A percentile compares a stretch with the other conserved stretches of the same genome.
These are phyloP conservation scores for Cladosporium sp. DNA, from an alignment of 2,329 filamentous ascomycete species.

Conservation along the genomic window DNA sequence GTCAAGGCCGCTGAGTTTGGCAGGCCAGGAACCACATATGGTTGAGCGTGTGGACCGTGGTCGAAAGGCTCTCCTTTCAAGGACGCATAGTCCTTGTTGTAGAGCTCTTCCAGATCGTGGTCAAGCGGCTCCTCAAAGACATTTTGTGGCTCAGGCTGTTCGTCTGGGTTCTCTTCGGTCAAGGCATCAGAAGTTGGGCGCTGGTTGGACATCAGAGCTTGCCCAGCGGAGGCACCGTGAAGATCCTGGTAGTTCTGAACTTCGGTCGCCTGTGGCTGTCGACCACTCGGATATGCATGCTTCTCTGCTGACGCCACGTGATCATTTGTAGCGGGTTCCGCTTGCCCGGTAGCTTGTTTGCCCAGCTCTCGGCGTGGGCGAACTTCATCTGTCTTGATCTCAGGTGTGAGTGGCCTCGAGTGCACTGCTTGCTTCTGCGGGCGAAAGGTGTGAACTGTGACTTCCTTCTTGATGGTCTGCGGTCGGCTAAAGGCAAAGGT, in stretches of 20 bases:
- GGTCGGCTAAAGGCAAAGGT: neutral
- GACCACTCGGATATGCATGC: neutral
- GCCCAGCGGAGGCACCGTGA: neutral
- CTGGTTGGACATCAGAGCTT: neutral
- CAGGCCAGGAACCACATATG: conserved; percentile 19
- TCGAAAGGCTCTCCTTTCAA: conserved; percentile 35
- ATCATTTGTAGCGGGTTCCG: neutral
- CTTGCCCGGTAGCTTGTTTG: neutral
- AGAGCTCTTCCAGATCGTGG: conserved; percentile 29
- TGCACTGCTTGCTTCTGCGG: conserved; percentile 3
- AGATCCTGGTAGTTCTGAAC: neutral
- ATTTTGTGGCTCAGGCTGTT: neutral
- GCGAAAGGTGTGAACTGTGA: neutral
- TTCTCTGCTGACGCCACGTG: neutral
- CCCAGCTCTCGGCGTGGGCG: neutral
- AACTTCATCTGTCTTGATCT: neutral
- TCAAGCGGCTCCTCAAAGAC: conserved; percentile 27
- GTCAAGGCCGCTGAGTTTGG: conserved; percentile 23
- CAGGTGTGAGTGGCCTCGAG: neutral
- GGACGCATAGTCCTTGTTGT: conserved; percentile 28
- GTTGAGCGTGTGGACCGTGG: conserved; percentile 24
- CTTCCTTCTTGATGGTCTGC: neutral
- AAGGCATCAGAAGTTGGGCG: neutral
- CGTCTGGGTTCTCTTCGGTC: neutral
- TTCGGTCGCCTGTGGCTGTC: neutral